Conservation (phyloP, 306 rosid genomes). For the Astragalus glycyphyllos region DNA sequence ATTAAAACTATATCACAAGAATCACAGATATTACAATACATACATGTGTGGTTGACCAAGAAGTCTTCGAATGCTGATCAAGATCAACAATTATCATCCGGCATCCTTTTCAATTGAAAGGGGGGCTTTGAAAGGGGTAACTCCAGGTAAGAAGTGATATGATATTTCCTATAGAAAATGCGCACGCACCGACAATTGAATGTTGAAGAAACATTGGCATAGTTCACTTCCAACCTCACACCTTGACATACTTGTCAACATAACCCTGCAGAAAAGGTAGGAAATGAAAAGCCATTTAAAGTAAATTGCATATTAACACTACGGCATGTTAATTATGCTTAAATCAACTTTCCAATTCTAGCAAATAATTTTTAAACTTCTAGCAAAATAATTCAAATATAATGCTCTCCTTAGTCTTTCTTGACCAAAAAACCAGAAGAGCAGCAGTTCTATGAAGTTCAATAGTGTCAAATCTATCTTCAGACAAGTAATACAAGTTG, state of each 20-base stretch:
- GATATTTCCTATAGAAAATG: slow-evolving; percentile 32
- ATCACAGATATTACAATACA: slow-evolving; percentile 50
- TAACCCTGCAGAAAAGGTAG: slow-evolving; percentile 67
- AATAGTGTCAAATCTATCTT: slow-evolving; percentile 19
- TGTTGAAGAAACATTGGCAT: slow-evolving; percentile 29
- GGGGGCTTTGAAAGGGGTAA: background rate
- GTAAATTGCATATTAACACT: slow-evolving; percentile 11
- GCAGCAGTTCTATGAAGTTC: slow-evolving; percentile 2
- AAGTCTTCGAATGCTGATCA: slow-evolving; percentile 41
- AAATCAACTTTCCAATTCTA: slow-evolving; percentile 24
- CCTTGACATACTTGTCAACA: slow-evolving; percentile 83
- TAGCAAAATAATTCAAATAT: slow-evolving; percentile 6
- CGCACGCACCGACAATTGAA: slow-evolving; percentile 32
- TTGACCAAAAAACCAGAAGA: background rate
- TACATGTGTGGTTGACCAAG: slow-evolving; percentile 48
- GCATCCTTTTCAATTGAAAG: slow-evolving; percentile 26
- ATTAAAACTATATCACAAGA: slow-evolving; percentile 39
- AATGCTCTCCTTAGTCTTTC: slow-evolving; percentile 25
- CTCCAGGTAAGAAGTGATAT: slow-evolving; percentile 34
- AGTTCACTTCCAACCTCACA: slow-evolving; percentile 38
- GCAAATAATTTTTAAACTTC: background rate
- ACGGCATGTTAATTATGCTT: background rate
- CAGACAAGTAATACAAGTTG: background rate
- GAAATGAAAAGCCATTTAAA: slow-evolving; percentile 35
- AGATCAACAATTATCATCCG: slow-evolving; percentile 41